A percentile compares a stretch with the other conserved stretches of the same genome.
Evolutionary conservation across 2,329 filamentous ascomycete genomes (phyloP).

Genomic region (Atkinsonella hypoxylon): DNA sequence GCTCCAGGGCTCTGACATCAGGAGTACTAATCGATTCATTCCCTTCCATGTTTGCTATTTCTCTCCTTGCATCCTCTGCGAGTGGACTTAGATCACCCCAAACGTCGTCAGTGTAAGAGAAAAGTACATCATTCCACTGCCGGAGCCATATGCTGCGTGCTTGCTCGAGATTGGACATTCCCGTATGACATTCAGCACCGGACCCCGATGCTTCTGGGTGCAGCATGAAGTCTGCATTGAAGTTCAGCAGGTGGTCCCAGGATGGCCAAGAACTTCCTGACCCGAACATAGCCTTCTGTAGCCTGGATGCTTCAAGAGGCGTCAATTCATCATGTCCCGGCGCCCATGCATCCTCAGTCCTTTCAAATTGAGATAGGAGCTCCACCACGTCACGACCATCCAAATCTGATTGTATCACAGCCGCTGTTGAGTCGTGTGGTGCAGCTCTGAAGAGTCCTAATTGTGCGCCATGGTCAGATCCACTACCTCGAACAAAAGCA

Average conservation of each 20-base stretch:
- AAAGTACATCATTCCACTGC: conserved; percentile 45
- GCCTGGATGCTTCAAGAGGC: conserved; percentile 17
- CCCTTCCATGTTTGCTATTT: conserved; percentile 33
- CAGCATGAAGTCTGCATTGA: conserved; percentile 32
- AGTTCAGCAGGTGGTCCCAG: conserved; percentile 39
- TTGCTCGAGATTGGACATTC: conserved; percentile 24
- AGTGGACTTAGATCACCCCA: conserved; percentile 53
- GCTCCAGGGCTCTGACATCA: conserved; percentile 20
- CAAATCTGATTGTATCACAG: conserved; percentile 1
- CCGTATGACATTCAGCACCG: conserved; percentile 21
- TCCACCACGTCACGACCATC: conserved; percentile 22
- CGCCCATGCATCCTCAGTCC: conserved; percentile 10
- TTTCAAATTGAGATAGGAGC: conserved; percentile 21
- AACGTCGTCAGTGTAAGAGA: conserved; percentile 50
- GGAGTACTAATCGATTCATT: conserved; percentile 10
- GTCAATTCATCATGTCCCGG: conserved; percentile 16
- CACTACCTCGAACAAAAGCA: not conserved
- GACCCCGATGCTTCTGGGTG: conserved; percentile 10
- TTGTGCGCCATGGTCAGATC: not conserved
- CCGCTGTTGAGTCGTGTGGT: conserved; percentile 10
- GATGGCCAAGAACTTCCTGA: conserved; percentile 1
- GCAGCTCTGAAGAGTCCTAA: not conserved
- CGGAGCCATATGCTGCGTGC: conserved; percentile 35
- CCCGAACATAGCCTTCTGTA: conserved; percentile 28
- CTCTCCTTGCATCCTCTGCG: conserved; percentile 41